phyloP scores from a whole-genome alignment of 1,284 basidiomycete genomes.

The Pseudozyma sp. region DNA sequence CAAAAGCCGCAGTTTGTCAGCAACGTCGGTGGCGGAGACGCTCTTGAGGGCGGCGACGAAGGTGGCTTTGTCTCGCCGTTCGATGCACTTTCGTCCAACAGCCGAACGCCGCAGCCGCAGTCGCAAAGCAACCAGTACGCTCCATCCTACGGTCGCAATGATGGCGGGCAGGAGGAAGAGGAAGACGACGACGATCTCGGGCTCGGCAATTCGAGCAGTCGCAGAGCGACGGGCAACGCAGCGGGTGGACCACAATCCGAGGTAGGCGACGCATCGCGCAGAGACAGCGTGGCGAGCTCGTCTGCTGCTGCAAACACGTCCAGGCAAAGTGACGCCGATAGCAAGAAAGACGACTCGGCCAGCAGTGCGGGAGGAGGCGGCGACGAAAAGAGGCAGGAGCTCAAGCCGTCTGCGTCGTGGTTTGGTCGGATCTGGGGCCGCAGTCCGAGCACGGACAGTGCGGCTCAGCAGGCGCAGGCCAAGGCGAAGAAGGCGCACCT shows the following conservation, averaged over 20 bases:
- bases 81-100: slow-evolving; percentile 73
- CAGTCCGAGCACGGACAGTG: slow-evolving; percentile 64
- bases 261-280: slow-evolving; percentile 19
- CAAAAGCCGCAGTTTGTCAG: slow-evolving; percentile 57
- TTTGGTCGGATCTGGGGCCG: slow-evolving; percentile 75
- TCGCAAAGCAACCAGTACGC: slow-evolving; percentile 37
- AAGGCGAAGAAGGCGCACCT: slow-evolving; percentile 78
- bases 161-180: slow-evolving; percentile 17
- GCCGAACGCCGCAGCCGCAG: slow-evolving; percentile 37
- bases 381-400: slow-evolving; percentile 45
- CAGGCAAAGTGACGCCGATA: slow-evolving; percentile 20
- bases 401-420: slow-evolving; percentile 73
- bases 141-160: slow-evolving; percentile 20
- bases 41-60: slow-evolving; percentile 56
- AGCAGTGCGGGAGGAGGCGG: slow-evolving; percentile 18
- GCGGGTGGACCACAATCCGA: slow-evolving; percentile 9
- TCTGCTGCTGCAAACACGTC: slow-evolving; percentile 7
- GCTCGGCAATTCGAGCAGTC: slow-evolving; percentile 77
- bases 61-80: slow-evolving; percentile 82
- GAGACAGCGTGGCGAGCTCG: slow-evolving; percentile 28
- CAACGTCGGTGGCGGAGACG: slow-evolving; percentile 62
- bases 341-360: slow-evolving; percentile 16
- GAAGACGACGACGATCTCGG: slow-evolving; percentile 85
- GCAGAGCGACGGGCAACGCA: slow-evolving; percentile 25
- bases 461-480: slow-evolving; percentile 57